Conservation (phyloP, 116 monocot genomes). For the Trichopus zeylanicus region DNA sequence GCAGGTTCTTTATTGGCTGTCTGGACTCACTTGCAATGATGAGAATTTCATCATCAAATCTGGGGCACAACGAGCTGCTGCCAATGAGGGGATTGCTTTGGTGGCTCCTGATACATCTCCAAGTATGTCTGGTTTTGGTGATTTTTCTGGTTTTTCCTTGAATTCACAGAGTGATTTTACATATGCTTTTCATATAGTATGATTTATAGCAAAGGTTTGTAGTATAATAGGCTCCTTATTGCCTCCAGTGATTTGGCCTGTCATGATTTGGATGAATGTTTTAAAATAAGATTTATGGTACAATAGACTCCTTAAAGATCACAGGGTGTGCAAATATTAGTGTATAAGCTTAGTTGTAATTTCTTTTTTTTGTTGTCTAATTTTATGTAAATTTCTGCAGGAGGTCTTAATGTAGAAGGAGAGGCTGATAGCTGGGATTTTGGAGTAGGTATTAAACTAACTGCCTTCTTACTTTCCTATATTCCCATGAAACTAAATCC, state of each 20-base stretch:
- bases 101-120: conserved; percentile 97
- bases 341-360: neutral
- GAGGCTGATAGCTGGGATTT: conserved; percentile 99
- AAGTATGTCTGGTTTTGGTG: conserved; percentile 27
- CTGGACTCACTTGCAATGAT: conserved; percentile 92
- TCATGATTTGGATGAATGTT: too few species aligned
- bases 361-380: neutral
- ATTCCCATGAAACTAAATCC: neutral
- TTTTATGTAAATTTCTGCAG: conserved; percentile 15
- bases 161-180: too few species aligned
- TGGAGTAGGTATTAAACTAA: conserved; percentile 72
- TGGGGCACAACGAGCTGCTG: conserved; percentile 81
- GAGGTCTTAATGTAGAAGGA: conserved; percentile 77
- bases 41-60: conserved; percentile 91
- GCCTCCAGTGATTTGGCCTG: too few species aligned
- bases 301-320: too few species aligned
- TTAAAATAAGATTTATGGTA: too few species aligned
- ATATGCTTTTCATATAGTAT: too few species aligned
- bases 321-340: too few species aligned
- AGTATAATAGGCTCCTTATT: too few species aligned
- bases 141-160: neutral
- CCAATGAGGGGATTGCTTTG: conserved; percentile 66
- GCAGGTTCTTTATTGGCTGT: conserved; percentile 96
- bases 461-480: too few species aligned
- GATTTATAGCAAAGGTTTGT: too few species aligned